A percentile compares a stretch with the other conserved stretches of the same genome.
Conservation (phyloP, 2,329 filamentous ascomycete species). For the Neofusicoccum cordaticola region DNA sequence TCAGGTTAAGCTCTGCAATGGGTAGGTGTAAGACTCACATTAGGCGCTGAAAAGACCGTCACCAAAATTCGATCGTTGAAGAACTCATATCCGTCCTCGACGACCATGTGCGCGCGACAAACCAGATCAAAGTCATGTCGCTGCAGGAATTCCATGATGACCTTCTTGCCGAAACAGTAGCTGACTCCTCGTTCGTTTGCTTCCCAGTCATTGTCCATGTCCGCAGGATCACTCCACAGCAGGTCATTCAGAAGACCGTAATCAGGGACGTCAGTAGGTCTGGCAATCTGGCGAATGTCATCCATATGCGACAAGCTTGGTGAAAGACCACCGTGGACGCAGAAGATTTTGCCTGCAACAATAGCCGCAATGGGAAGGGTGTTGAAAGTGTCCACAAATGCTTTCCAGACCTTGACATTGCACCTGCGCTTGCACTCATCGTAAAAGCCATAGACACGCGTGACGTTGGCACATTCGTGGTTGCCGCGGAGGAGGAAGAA, state of each 20-base stretch:
- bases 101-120: conserved; percentile 97
- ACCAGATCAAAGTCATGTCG: conserved; percentile 96
- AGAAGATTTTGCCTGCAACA: conserved; percentile 96
- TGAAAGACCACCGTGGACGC: conserved; percentile 90
- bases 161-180: conserved; percentile 97
- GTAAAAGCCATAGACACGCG: conserved; percentile 94
- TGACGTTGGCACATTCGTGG: conserved; percentile 95
- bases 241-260: conserved; percentile 94
- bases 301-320: conserved; percentile 95
- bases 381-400: conserved; percentile 95
- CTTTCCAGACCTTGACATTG: conserved; percentile 98
- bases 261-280: conserved; percentile 94
- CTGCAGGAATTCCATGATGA: conserved; percentile 93
- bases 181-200: conserved; percentile 95
- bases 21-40: conserved; percentile 62
- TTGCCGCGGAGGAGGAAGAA: conserved; percentile 94
- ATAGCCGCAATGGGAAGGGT: conserved; percentile 93
- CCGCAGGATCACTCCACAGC: conserved; percentile 94
- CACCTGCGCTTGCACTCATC: conserved; percentile 95
- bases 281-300: conserved; percentile 91
- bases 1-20: conserved; percentile 16
- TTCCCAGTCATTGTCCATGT: conserved; percentile 98
- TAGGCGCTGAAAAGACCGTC: conserved; percentile 95
- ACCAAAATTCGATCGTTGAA: conserved; percentile 94
- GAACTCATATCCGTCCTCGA: conserved; percentile 98